Evolutionary conservation across 805 yeast genomes (phyloP).

Genomic region (Zygotorulaspora chibaensis): DNA sequence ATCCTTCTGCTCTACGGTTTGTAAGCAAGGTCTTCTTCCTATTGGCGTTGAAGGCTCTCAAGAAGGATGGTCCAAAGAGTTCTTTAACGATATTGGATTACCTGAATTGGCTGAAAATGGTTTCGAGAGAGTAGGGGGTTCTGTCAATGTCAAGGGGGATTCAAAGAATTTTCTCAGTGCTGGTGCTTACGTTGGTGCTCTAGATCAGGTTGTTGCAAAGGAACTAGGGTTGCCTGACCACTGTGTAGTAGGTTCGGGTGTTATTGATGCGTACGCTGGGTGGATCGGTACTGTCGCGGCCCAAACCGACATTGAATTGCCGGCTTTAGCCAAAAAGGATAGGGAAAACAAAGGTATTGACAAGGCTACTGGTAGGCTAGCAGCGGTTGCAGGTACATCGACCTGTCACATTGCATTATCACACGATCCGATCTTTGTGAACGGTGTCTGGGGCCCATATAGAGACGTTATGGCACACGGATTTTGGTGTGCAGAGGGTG

Average conservation of each 20-base stretch:
- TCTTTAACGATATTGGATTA: slow-evolving; percentile 62
- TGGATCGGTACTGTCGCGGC: slow-evolving; percentile 99
- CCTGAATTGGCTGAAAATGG: slow-evolving; percentile 74
- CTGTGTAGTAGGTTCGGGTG: slow-evolving; percentile 90
- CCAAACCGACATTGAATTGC: slow-evolving; percentile 54
- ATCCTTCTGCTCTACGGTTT: slow-evolving; percentile 84
- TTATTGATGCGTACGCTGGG: slow-evolving; percentile 97
- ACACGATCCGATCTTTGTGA: slow-evolving; percentile 77
- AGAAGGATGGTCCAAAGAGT: slow-evolving; percentile 87
- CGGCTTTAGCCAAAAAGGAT: slow-evolving; percentile 48
- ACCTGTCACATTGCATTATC: slow-evolving; percentile 93
- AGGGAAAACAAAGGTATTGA: slow-evolving; percentile 45
- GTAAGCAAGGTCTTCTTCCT: slow-evolving; percentile 95
- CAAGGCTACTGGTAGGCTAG: slow-evolving; percentile 76
- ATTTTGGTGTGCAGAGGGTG: slow-evolving; percentile 97
- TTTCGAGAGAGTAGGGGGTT: slow-evolving; percentile 79
- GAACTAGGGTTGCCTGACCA: slow-evolving; percentile 77
- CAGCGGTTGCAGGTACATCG: slow-evolving; percentile 98
- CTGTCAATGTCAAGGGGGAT: slow-evolving; percentile 64
- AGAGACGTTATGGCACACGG: slow-evolving; percentile 87
- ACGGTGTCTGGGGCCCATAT: slow-evolving; percentile 99
- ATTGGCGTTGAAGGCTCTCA: slow-evolving; percentile 81
- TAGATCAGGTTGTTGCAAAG: slow-evolving; percentile 62
- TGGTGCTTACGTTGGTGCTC: slow-evolving; percentile 81
- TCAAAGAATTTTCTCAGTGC: slow-evolving; percentile 60